A percentile compares a stretch with the other conserved stretches of the same genome.
Evolutionary conservation across 371 early-diverging fungal species (phyloP).

Genomic region (Actinomortierella ambigua): DNA sequence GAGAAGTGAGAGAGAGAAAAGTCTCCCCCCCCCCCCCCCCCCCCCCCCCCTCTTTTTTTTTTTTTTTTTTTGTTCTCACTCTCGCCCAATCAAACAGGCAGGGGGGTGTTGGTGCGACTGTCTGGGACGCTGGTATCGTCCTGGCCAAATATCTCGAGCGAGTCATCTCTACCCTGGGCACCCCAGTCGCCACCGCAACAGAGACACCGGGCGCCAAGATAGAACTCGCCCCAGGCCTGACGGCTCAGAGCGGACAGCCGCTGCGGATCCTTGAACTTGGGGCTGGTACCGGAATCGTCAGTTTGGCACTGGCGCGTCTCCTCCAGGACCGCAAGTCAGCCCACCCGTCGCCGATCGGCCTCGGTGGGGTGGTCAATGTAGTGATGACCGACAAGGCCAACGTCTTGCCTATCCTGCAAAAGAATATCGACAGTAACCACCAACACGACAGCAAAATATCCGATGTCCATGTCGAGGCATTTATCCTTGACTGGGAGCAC

Average conservation of each 20-base stretch:
- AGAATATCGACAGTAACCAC: slow-evolving; percentile 47
- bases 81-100: slow-evolving; percentile 10
- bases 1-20: neutral
- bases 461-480: slow-evolving; percentile 13
- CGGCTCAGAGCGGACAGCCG: neutral
- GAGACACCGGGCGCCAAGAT: neutral
- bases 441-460: slow-evolving; percentile 1
- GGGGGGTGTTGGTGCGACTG: slow-evolving; percentile 52
- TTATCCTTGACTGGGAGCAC: slow-evolving; percentile 34
- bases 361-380: slow-evolving; percentile 10
- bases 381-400: slow-evolving; percentile 52
- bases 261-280: slow-evolving; percentile 54
- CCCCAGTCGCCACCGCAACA: too few species aligned
- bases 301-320: slow-evolving; percentile 48
- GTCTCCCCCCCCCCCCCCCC: neutral
- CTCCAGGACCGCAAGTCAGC: slow-evolving; percentile 3
- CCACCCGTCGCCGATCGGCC: neutral
- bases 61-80: neutral
- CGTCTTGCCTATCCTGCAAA: slow-evolving; percentile 48
- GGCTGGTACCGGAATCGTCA: slow-evolving; percentile 59
- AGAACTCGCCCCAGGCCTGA: too few species aligned
- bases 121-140: slow-evolving; percentile 57
- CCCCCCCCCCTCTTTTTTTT: neutral
- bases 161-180: too few species aligned
- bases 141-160: slow-evolving; percentile 53